phyloP scores from a whole-genome alignment of 371 early-diverging fungal genomes.

The Mortierella sp. region DNA sequence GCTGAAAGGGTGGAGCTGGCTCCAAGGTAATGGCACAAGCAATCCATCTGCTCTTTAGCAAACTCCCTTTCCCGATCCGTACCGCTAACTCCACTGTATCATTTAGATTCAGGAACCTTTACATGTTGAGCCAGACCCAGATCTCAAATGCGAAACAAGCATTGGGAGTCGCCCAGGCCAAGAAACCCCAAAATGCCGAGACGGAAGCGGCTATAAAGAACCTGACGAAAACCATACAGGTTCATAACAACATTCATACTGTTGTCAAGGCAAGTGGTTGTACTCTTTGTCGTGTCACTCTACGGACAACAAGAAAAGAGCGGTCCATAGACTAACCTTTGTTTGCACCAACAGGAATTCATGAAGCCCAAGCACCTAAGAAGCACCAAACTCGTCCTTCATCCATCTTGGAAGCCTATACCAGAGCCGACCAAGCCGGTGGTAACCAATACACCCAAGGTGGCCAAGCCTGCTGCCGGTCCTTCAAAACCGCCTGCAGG shows the following conservation, averaged over 20 bases:
- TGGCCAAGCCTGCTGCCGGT: slow-evolving; percentile 2
- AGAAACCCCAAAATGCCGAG: slow-evolving; percentile 12
- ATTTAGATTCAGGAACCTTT: slow-evolving; percentile 35
- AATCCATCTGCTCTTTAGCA: too few species aligned
- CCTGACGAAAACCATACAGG: slow-evolving; percentile 7
- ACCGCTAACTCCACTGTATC: too few species aligned
- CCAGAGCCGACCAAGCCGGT: slow-evolving; percentile 18
- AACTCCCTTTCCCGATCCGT: too few species aligned
- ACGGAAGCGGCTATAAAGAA: slow-evolving; percentile 6
- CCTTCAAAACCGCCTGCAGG: slow-evolving; percentile 1
- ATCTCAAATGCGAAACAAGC: slow-evolving; percentile 19
- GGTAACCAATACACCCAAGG: neutral
- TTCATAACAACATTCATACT: slow-evolving; percentile 19
- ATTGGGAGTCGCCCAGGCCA: slow-evolving; percentile 6
- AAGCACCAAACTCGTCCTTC: slow-evolving; percentile 19
- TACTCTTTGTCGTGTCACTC: too few species aligned
- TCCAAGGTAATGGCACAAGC: slow-evolving; percentile 25
- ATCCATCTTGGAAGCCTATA: slow-evolving; percentile 41
- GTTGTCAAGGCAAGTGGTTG: slow-evolving; percentile 18
- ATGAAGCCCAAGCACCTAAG: slow-evolving; percentile 36
- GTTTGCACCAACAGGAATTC: slow-evolving; percentile 21
- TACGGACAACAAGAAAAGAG: too few species aligned
- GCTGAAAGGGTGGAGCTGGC: slow-evolving; percentile 22
- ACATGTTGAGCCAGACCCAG: slow-evolving; percentile 26
- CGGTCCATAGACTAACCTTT: neutral